Percentiles rank a stretch among this genome's conserved stretches.
Conservation (phyloP, 192 early-diverging fungal genomes). For the Chytriomyces hyalinus region DNA sequence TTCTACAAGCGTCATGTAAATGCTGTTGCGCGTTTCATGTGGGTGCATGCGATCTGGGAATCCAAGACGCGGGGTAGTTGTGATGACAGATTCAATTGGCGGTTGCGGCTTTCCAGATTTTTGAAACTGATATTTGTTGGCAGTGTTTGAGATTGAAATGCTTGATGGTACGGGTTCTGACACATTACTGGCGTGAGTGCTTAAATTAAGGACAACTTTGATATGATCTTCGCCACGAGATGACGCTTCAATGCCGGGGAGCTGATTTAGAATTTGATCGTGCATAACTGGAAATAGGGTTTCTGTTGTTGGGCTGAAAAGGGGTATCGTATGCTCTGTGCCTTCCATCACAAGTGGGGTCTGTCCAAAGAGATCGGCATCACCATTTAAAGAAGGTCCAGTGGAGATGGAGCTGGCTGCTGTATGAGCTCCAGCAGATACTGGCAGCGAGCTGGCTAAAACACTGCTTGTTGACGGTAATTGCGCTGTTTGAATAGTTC, state of each 20-base stretch:
- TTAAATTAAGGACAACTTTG: conserved; percentile 29
- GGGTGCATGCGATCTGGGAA: conserved; percentile 60
- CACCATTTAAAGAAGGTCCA: too few relatives aligned
- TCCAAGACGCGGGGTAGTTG: conserved; percentile 59
- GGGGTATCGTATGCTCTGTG: conserved; percentile 32
- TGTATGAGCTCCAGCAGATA: not conserved
- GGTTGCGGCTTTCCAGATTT: not conserved
- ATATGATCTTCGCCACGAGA: conserved; percentile 16
- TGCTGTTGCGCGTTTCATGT: conserved; percentile 55
- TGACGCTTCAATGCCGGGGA: not conserved
- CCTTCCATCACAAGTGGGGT: conserved; percentile 17
- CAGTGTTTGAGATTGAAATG: not conserved
- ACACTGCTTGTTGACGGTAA: conserved; percentile 33
- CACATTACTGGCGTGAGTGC: conserved; percentile 15
- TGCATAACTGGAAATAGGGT: conserved; percentile 6
- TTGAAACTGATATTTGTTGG: not conserved
- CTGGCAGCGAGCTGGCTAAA: not conserved
- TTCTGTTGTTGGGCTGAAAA: conserved; percentile 10
- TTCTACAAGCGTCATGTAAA: conserved; percentile 63
- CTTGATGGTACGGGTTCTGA: conserved; percentile 28
- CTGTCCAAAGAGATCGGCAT: not conserved
- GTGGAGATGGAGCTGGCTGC: not conserved
- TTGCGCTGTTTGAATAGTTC: conserved; percentile 22
- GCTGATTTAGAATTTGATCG: conserved; percentile 27
- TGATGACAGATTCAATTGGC: not conserved